Evolutionary conservation across 2,329 filamentous ascomycete species (phyloP).

Genomic region (Cercospora janseana): DNA sequence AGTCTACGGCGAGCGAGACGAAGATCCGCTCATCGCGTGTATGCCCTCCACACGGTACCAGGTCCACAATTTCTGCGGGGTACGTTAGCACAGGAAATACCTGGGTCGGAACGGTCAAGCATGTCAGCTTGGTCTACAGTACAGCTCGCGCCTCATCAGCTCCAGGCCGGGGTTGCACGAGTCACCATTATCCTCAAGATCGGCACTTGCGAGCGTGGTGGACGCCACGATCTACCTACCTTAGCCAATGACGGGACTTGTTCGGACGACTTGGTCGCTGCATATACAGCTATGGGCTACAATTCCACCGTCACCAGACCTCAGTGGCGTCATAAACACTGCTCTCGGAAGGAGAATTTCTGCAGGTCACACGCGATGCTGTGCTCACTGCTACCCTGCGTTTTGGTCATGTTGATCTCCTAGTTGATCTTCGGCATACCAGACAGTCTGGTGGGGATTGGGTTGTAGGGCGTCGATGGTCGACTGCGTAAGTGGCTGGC

Average conservation of each 20-base stretch:
- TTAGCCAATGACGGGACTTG: conserved; percentile 2
- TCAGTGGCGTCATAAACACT: not conserved
- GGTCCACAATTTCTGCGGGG: not conserved
- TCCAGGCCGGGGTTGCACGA: too few species aligned
- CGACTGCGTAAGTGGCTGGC: conserved; percentile 8
- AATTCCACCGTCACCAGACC: conserved; percentile 1
- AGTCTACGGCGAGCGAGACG: not conserved
- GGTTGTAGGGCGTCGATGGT: not conserved
- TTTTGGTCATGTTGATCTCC: not conserved
- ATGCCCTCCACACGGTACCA: not conserved
- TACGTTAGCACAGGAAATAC: conserved; percentile 2
- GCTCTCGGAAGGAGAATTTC: not conserved
- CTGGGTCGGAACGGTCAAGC: conserved; percentile 3
- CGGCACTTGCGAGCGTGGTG: not conserved
- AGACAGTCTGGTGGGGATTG: not conserved
- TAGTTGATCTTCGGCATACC: conserved; percentile 2
- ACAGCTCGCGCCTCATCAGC: too few species aligned
- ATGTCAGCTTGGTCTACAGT: conserved; percentile 1
- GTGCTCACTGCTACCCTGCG: not conserved
- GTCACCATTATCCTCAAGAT: too few species aligned
- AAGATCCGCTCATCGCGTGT: conserved; percentile 1
- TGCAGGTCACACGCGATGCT: conserved; percentile 8
- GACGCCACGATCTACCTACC: not conserved
- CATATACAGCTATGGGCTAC: not conserved
- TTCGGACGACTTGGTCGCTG: not conserved